Conservation (phyloP, 768 basidiomycete genomes). For the Gyrodon lividus region DNA sequence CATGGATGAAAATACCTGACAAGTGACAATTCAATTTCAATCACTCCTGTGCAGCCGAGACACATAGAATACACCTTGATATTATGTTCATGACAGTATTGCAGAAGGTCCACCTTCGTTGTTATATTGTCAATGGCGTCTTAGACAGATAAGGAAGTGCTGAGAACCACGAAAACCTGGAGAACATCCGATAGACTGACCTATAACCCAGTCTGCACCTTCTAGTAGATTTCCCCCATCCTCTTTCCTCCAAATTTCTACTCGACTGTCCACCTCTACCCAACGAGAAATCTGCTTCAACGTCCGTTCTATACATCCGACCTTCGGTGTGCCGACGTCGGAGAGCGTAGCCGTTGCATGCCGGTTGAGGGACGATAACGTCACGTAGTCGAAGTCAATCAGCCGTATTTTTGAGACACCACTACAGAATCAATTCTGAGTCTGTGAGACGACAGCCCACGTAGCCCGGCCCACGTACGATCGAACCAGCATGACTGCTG, state of each 20-base stretch:
- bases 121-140: slow-evolving; percentile 98
- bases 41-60: background rate
- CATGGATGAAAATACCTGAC: slow-evolving; percentile 92
- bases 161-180: slow-evolving; percentile 4
- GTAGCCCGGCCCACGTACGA: too few relatives aligned
- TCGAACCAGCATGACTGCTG: slow-evolving; percentile 87
- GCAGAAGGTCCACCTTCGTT: slow-evolving; percentile 92
- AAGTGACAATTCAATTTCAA: background rate
- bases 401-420: slow-evolving; percentile 76
- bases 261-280: slow-evolving; percentile 79
- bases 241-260: slow-evolving; percentile 87
- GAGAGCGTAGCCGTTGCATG: slow-evolving; percentile 87
- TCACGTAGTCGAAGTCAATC: slow-evolving; percentile 96
- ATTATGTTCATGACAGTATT: slow-evolving; percentile 76
- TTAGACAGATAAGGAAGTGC: slow-evolving; percentile 22
- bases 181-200: slow-evolving; percentile 40
- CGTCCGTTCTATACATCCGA: slow-evolving; percentile 66
- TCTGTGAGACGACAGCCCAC: background rate
- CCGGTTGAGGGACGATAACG: slow-evolving; percentile 90
- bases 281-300: slow-evolving; percentile 77
- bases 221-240: slow-evolving; percentile 71
- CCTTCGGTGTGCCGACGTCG: slow-evolving; percentile 95
- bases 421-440: slow-evolving; percentile 35
- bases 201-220: slow-evolving; percentile 93
- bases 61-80: slow-evolving; percentile 59